phyloP scores from a whole-genome alignment of 257 asterid species.

The Capsicum chinense region DNA sequence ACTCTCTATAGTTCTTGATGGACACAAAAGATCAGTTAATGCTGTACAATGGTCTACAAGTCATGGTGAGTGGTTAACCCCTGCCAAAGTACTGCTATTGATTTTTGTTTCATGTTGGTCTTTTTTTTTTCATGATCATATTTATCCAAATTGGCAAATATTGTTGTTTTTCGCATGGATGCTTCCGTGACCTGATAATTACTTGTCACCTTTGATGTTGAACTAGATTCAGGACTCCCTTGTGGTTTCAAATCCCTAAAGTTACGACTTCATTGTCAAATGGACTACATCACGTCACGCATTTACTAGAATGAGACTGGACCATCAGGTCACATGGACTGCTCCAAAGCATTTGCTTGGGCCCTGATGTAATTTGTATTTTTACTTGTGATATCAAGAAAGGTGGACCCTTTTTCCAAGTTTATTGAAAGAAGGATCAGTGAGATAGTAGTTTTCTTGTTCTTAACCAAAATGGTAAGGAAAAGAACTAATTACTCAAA shows the following conservation, averaged over 20 bases:
- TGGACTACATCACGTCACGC: not conserved
- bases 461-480: not conserved
- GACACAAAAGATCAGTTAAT: conserved; percentile 77
- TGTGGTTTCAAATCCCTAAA: not conserved
- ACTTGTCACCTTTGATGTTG: not conserved
- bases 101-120: not conserved
- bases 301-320: not conserved
- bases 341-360: not conserved
- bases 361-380: not conserved
- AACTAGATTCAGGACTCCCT: not conserved
- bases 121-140: not conserved
- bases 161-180: not conserved
- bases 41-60: conserved; percentile 80
- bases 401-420: not conserved
- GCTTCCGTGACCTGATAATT: not conserved
- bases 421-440: not conserved
- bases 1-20: conserved; percentile 56
- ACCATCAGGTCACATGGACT: not conserved
- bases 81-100: conserved; percentile 14
- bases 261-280: not conserved
- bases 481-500: not conserved
- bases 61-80: conserved; percentile 57
- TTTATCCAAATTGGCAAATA: not conserved
- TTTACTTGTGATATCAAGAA: not conserved
- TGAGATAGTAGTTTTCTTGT: not conserved